Conservation (phyloP, 805 yeast species). For the Saturnispora saitoi region DNA sequence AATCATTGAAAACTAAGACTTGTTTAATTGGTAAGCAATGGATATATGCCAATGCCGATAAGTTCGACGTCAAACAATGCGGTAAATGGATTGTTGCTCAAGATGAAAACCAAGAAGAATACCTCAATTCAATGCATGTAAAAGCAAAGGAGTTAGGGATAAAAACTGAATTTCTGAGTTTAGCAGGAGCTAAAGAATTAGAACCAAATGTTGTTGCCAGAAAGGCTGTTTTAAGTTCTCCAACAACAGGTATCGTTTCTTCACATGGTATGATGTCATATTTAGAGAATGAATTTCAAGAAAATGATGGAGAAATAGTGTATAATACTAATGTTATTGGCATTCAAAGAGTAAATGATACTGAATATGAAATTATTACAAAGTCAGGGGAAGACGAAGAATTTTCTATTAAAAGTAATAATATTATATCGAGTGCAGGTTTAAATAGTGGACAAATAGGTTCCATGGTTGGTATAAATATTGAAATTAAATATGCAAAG, state of each 20-base stretch:
- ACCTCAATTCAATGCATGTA: slow-evolving; percentile 44
- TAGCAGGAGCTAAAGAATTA: neutral
- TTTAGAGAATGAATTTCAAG: slow-evolving; percentile 45
- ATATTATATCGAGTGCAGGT: slow-evolving; percentile 74
- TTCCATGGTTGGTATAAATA: slow-evolving; percentile 47
- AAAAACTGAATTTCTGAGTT: neutral
- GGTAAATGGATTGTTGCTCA: slow-evolving; percentile 91
- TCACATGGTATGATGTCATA: slow-evolving; percentile 70
- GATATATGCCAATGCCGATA: slow-evolving; percentile 48
- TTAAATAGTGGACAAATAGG: slow-evolving; percentile 64
- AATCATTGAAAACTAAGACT: slow-evolving; percentile 55
- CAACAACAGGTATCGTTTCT: slow-evolving; percentile 77
- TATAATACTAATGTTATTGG: slow-evolving; percentile 15
- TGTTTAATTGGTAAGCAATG: slow-evolving; percentile 70
- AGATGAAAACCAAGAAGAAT: slow-evolving; percentile 49
- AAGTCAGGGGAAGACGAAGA: slow-evolving; percentile 22
- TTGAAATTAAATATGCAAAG: slow-evolving; percentile 62
- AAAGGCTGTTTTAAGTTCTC: slow-evolving; percentile 42
- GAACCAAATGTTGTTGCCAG: neutral
- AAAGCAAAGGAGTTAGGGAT: neutral
- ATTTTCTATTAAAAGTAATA: slow-evolving; percentile 41
- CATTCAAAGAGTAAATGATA: neutral
- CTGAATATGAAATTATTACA: neutral
- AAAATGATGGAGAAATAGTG: slow-evolving; percentile 53
- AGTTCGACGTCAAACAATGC: slow-evolving; percentile 52